These are phyloP conservation scores for Colletotrichum echinochloae DNA, from an alignment of 2,329 filamentous ascomycete species.

Conservation along the genomic window DNA sequence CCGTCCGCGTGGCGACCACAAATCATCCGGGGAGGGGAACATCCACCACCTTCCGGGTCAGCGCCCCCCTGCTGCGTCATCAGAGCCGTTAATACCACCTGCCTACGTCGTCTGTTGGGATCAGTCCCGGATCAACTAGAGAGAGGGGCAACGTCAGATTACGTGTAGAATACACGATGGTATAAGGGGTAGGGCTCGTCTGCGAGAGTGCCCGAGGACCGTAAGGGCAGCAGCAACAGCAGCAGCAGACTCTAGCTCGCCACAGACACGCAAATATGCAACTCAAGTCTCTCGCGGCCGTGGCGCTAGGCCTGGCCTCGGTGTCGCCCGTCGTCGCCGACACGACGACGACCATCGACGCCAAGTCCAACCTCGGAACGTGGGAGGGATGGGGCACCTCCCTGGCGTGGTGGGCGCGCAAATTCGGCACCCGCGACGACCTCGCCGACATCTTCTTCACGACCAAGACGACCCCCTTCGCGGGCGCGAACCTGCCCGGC, in stretches of 20 bases:
- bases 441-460: constrained; percentile 57
- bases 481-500: constrained; percentile 50
- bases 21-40: neutral
- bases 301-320: constrained; percentile 22
- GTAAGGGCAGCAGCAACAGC: neutral
- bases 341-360: constrained; percentile 28
- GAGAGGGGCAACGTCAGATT: too few species aligned
- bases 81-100: neutral
- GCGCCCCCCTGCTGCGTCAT: constrained; percentile 15
- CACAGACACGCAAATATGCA: constrained; percentile 15
- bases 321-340: constrained; percentile 12
- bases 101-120: neutral
- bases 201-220: neutral
- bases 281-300: constrained; percentile 8
- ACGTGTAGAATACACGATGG: too few species aligned
- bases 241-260: neutral
- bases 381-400: constrained; percentile 60
- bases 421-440: constrained; percentile 55
- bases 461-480: constrained; percentile 47
- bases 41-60: constrained; percentile 20
- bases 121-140: too few species aligned
- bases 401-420: constrained; percentile 58
- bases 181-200: neutral
- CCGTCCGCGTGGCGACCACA: constrained; percentile 8
- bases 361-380: constrained; percentile 51